Evolutionary conservation across 805 yeast genomes (phyloP), one percentile per base, ranked within the genome.

Genomic region (Barnettozyma siamensis): DNA sequence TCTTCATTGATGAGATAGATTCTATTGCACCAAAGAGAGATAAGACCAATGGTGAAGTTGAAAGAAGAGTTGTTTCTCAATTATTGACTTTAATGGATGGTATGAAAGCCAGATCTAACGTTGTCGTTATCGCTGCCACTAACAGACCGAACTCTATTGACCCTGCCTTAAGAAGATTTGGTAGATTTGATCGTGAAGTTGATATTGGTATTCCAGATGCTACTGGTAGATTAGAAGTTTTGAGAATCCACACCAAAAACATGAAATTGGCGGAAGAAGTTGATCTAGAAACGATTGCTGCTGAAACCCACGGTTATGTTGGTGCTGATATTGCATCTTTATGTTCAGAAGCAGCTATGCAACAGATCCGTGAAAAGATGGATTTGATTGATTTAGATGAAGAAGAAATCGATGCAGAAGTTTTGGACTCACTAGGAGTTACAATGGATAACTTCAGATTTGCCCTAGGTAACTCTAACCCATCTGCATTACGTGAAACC

Each of bases 291-390:
- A 76, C 91, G 31, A 84, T 93, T 62, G 98, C 99, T 13, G 72
- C 94, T 20, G 99, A 93, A 70, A 93, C 99, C 30, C 99, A 94
- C 63, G 99, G 99, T 72, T 93, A 89, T 60, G 99, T 93, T 45
- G 99, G 99, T 73, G 96, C 97, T 38, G 99, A 93, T 78, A 73
- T 93, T 58, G 99, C 99, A 2, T 89, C 98, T 7, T 74, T 93
- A 60, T 93, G 99, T 75, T 88, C 97, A n/a, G 99, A 94, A 71
- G 99, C 99, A 50, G 99, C 99, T 45, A 93, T 93, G 99, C 99
- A 93, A 75, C 99, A 94, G 73, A 93, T 93, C 60, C 87, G 99
- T 70, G 99, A 93, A 70, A 93, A 93, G 79, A 89, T 93, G 97
- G 99, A 93, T 60, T 73, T 93, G 51, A 93, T 94, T 55, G 98